A percentile compares a stretch with the other conserved stretches of the same genome.
Conservation (phyloP, 1,284 basidiomycete genomes). For the Ceratobasidium sp. region DNA sequence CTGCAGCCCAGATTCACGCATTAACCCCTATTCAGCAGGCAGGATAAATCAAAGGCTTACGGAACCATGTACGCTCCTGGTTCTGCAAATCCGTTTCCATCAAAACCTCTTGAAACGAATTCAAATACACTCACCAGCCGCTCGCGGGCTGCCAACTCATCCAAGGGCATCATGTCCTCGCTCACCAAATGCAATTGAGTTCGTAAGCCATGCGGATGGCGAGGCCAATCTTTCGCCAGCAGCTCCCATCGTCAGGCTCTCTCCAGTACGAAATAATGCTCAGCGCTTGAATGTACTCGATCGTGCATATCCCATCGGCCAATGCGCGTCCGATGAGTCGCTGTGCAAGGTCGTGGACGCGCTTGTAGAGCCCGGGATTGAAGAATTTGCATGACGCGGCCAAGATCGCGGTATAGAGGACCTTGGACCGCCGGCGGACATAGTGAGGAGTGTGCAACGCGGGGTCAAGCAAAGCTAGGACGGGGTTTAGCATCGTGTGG, state of each 20-base stretch:
- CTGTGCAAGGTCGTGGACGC: conserved; percentile 49
- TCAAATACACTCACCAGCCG: conserved; percentile 37
- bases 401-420: conserved; percentile 54
- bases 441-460: conserved; percentile 50
- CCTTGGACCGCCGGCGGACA: conserved; percentile 48
- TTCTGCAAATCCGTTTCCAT: conserved; percentile 30
- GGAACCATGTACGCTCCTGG: conserved; percentile 46
- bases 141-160: conserved; percentile 45
- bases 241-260: conserved; percentile 49
- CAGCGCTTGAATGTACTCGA: conserved; percentile 52
- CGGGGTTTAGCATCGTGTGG: conserved; percentile 43
- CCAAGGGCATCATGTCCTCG: conserved; percentile 45
- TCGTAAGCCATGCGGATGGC: conserved; percentile 50
- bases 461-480: conserved; percentile 49
- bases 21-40: not conserved
- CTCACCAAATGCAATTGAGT: conserved; percentile 47
- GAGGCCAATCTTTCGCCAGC: conserved; percentile 48
- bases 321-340: conserved; percentile 51
- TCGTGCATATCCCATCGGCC: conserved; percentile 49
- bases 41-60: conserved; percentile 38
- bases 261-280: conserved; percentile 54
- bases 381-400: conserved; percentile 52
- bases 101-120: not conserved
- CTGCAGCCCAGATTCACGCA: not conserved
- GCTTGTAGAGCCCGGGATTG: conserved; percentile 48